Percentiles rank a stretch among this genome's conserved stretches.
phyloP scores from a whole-genome alignment of 1,284 basidiomycete species.

The Phylloboletellus chloephorus region DNA sequence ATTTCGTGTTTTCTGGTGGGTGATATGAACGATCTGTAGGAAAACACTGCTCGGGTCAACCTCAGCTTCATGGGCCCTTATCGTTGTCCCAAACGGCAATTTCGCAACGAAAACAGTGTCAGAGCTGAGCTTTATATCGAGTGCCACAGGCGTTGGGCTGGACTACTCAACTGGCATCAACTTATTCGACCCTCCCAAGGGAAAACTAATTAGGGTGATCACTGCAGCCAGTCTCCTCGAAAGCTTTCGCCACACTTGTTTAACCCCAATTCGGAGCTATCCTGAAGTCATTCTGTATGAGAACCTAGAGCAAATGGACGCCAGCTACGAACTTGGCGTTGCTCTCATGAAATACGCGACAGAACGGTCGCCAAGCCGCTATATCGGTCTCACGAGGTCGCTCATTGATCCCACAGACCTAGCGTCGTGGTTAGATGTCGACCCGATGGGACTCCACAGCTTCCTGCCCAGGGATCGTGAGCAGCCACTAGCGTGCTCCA shows the following conservation, averaged over 20 bases:
- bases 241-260: slow-evolving; percentile 23
- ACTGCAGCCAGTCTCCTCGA: slow-evolving; percentile 48
- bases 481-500: slow-evolving; percentile 65
- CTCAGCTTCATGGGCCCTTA: slow-evolving; percentile 45
- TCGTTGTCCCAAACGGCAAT: slow-evolving; percentile 51
- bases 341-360: slow-evolving; percentile 64
- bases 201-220: slow-evolving; percentile 49
- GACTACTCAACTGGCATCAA: slow-evolving; percentile 35
- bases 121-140: slow-evolving; percentile 42
- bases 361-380: slow-evolving; percentile 59
- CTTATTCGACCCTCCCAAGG: slow-evolving; percentile 32
- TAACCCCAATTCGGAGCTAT: slow-evolving; percentile 34
- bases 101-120: slow-evolving; percentile 45
- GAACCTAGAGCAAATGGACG: slow-evolving; percentile 80
- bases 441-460: slow-evolving; percentile 60
- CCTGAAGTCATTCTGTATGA: slow-evolving; percentile 77
- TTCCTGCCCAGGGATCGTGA: slow-evolving; percentile 85
- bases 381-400: slow-evolving; percentile 75
- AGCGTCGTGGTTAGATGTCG: slow-evolving; percentile 79
- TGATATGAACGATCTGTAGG: slow-evolving; percentile 35
- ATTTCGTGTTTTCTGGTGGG: neutral
- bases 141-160: slow-evolving; percentile 40
- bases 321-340: slow-evolving; percentile 79
- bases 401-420: slow-evolving; percentile 79
- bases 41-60: slow-evolving; percentile 39